A percentile compares a stretch with the other conserved stretches of the same genome.
phyloP scores from a whole-genome alignment of 345 rosid species.

The Eucalyptus albens region DNA sequence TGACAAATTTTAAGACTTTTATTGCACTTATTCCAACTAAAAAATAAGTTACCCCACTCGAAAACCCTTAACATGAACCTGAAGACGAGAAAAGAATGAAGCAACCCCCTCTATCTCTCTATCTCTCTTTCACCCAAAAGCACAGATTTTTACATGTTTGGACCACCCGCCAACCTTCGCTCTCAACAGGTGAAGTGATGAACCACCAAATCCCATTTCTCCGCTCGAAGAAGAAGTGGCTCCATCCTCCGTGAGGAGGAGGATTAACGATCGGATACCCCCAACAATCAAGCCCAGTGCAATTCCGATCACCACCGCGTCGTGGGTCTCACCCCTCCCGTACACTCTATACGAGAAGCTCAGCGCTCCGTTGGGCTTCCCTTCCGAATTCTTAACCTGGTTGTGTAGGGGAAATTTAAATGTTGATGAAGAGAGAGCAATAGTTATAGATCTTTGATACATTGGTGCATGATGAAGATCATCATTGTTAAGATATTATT shows the following conservation, averaged over 20 bases:
- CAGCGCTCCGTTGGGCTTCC: background rate
- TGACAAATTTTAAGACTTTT: no score
- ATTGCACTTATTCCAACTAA: no score
- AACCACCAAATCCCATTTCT: background rate
- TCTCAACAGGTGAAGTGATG: background rate
- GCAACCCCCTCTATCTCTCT: background rate
- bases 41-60: no score
- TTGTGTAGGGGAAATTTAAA: background rate
- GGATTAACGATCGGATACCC: background rate
- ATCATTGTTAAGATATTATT: background rate
- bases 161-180: background rate
- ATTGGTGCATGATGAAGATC: background rate
- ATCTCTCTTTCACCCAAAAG: background rate
- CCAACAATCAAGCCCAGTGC: background rate
- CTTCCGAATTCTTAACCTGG: background rate
- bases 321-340: background rate
- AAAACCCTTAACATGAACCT: background rate
- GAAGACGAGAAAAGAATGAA: background rate
- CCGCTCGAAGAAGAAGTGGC: background rate
- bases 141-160: background rate
- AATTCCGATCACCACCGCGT: no score
- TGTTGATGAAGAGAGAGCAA: background rate
- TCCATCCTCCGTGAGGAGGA: background rate
- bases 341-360: background rate
- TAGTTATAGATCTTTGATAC: no score